Base-by-base conservation (phyloP, 768 basidiomycete species). In the Amyloporia xantha region DNA sequence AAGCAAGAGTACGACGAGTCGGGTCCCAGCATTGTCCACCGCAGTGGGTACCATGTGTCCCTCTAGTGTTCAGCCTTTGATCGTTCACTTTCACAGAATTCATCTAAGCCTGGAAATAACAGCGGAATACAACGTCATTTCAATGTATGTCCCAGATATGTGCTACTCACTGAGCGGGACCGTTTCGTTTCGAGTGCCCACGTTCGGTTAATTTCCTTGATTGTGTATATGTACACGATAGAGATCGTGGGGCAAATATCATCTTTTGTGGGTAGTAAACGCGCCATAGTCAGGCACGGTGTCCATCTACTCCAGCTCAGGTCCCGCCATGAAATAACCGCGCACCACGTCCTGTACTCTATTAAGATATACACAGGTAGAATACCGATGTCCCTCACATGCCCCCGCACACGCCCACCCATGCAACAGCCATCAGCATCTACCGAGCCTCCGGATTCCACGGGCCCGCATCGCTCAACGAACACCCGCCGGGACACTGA, bases 391-490 rank as follows among this genome's bases (percentile, higher is more conserved):
- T 44, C 30, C 30, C 30, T 33, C n/a, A 15, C 30, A 47, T 37
- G 45, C 48, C 24, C 27, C 38, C 47, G n/a, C 30, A 15, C 30
- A 33, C 30, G 24, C 30, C 43, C 20, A 38, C 25, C 19, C 20
- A 37, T 40, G 2, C 26, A 19, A 12, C 43, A 15, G 7, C 43
- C 35, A 15, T 15, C n/a, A 39, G 24, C 53, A 1, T 41, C 46
- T 41, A 21, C 39, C 21, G 21, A 20, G 9, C 20, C 21, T 23
- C 26, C 49, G 54, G 54, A 42, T 88, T 89, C 95, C 94, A 97
- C 7, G 95, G 94, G 6, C 95, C 95, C 1, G 77, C 87, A 67
- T 99, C 91, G 54, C 84, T 86, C 71, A 92, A 63, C 48, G 83
- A 87, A 67, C 94, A 97, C 0, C 92, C 90, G 0, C 78, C 87